These are phyloP conservation scores for Hanseniaspora vineae DNA, from an alignment of 805 yeast genomes.

Conservation along the genomic window DNA sequence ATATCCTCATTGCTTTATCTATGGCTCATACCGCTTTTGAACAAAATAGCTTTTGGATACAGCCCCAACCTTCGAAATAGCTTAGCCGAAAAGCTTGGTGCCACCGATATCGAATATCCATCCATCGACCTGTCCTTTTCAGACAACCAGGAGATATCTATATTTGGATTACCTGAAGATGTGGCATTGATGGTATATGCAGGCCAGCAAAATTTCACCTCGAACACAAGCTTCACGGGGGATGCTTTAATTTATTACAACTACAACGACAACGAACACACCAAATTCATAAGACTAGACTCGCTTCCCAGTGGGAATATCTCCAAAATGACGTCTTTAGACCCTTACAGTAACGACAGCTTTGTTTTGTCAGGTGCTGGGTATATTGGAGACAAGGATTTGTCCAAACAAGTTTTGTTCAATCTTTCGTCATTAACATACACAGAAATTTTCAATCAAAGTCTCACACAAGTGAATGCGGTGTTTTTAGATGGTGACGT, in stretches of 20 bases:
- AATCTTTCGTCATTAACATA: conserved; percentile 20
- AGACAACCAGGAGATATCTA: background rate
- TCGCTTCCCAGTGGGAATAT: conserved; percentile 1
- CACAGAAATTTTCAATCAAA: conserved; percentile 15
- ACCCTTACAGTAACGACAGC: conserved; percentile 20
- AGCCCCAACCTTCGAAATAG: background rate
- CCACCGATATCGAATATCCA: background rate
- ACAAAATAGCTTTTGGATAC: background rate
- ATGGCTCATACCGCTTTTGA: background rate
- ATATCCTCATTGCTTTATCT: too few species aligned
- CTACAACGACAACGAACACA: background rate
- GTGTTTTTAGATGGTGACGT: conserved; percentile 37
- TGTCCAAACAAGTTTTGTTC: conserved; percentile 22
- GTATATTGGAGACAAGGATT: conserved; percentile 12
- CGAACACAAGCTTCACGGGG: conserved; percentile 1
- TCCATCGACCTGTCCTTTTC: conserved; percentile 3
- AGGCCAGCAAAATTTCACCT: conserved; percentile 24
- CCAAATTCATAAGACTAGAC: conserved; percentile 3
- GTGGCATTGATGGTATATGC: conserved; percentile 9
- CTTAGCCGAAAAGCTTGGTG: background rate
- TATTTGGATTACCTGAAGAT: conserved; percentile 1
- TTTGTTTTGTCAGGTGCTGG: conserved; percentile 26
- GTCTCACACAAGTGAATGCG: conserved; percentile 25
- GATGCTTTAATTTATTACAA: conserved; percentile 4
- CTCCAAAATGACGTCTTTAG: conserved; percentile 1